Evolutionary conservation across 345 rosid species (phyloP), one percentile per base, ranked within the genome.

Genomic region (Hypericum androsaemum): DNA sequence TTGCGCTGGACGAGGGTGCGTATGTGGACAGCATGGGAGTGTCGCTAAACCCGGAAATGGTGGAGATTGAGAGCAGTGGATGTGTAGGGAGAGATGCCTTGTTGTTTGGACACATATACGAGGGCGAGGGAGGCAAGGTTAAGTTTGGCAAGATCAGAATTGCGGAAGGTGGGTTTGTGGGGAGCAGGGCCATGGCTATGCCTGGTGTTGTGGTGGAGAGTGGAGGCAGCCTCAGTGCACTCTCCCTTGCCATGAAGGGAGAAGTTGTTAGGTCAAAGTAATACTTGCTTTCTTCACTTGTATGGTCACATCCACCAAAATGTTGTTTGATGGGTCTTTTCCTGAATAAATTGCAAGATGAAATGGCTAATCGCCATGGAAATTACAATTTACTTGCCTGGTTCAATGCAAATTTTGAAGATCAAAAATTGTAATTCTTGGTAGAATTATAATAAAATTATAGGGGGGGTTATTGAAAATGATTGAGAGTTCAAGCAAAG

Each of bases 21-120:
- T 80, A 75, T 12, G 72, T 77, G 9, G 89, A 82, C 50, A 66
- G 77, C 71, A 65, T 73, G 81, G 89, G 83, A 53, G 81, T 83
- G 0, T 8, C 65, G 37, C 43, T 79, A 64, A 79, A 82, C 58
- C 86, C 89, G 0, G 85, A 82, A 65, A 79, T 77, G 89, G 75
- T 79, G 54, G 80, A 73, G 67, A 70, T 82, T 45, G 80, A 75
- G 57, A 65, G 69, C 62, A 77, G 69, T 6, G 80, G 83, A 8
- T 65, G 77, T 54, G 69, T 82, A 4, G 83, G 68, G 40, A 77
- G 47, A 61, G 81, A 77, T 35, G 85, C 83, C 7, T 6, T 79
- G 41, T 14, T 79, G 56, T 79, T 82, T 61, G 86, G 89, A 54
- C 89, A 79, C 62, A 60, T 75, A 17, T 77, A 82, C 61, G 85